phyloP scores from a whole-genome alignment of 2,329 filamentous ascomycete species.

The Penicillium sclerotiorum region DNA sequence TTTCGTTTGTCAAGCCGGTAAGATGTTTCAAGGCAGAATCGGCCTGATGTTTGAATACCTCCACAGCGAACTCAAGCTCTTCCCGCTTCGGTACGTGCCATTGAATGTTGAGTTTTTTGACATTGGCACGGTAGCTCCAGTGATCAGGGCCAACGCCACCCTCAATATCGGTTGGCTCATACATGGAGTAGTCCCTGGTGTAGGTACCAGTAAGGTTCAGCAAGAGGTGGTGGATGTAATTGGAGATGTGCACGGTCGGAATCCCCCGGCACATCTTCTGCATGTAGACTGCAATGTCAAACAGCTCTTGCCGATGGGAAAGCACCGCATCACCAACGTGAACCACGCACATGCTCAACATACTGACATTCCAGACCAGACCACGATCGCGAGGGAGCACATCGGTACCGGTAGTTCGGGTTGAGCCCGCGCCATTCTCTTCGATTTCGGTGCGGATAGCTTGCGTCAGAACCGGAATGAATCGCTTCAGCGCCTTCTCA shows the following conservation, averaged over 20 bases:
- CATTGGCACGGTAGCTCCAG: constrained; percentile 80
- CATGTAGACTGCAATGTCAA: constrained; percentile 93
- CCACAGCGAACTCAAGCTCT: constrained; percentile 86
- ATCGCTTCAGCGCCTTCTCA: constrained; percentile 85
- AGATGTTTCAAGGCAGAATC: constrained; percentile 74
- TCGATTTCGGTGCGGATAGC: constrained; percentile 97
- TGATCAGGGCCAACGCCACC: constrained; percentile 74
- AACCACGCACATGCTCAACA: constrained; percentile 97
- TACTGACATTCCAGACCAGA: constrained; percentile 94
- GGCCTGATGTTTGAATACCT: constrained; percentile 83
- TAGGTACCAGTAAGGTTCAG: constrained; percentile 95
- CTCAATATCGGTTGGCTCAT: constrained; percentile 74
- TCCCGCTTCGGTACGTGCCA: constrained; percentile 84
- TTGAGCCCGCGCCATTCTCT: constrained; percentile 92
- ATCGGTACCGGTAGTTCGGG: constrained; percentile 88
- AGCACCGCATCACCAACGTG: constrained; percentile 91
- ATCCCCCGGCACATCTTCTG: constrained; percentile 92
- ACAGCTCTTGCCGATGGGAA: constrained; percentile 83
- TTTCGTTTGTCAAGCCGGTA: constrained; percentile 75
- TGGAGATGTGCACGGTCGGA: constrained; percentile 93
- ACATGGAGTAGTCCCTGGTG: constrained; percentile 83
- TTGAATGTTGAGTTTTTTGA: constrained; percentile 75
- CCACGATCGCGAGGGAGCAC: constrained; percentile 90
- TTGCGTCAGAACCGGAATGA: constrained; percentile 85
- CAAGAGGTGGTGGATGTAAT: constrained; percentile 94